Evolutionary conservation across 2,329 filamentous ascomycete genomes (phyloP).

Genomic region (Colletotrichum tropicicola): DNA sequence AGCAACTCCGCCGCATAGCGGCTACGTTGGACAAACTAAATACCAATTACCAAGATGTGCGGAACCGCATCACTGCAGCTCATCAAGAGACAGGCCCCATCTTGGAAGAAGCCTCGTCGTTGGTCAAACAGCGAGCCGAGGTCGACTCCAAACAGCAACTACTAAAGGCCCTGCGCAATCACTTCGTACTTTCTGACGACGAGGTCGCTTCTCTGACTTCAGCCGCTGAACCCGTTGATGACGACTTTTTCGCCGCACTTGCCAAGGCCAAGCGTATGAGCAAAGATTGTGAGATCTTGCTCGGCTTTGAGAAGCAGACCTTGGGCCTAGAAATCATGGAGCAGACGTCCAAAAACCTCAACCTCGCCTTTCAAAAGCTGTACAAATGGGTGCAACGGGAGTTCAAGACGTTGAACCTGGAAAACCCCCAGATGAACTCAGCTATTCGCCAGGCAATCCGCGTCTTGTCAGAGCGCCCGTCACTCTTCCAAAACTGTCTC

Average conservation of each 20-base stretch:
- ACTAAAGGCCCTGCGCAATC: slow-evolving; percentile 78
- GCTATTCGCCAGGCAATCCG: slow-evolving; percentile 85
- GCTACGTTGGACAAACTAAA: slow-evolving; percentile 82
- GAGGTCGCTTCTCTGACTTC: slow-evolving; percentile 81
- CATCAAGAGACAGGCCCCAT: slow-evolving; percentile 78
- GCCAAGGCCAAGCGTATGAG: slow-evolving; percentile 86
- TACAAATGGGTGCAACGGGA: slow-evolving; percentile 96
- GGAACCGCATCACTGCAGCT: slow-evolving; percentile 77
- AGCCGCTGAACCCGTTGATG: slow-evolving; percentile 83
- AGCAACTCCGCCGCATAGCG: slow-evolving; percentile 91
- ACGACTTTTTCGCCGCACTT: slow-evolving; percentile 82
- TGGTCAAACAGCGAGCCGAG: slow-evolving; percentile 77
- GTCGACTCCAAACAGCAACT: slow-evolving; percentile 84
- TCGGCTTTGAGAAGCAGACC: slow-evolving; percentile 90
- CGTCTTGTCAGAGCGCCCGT: slow-evolving; percentile 88
- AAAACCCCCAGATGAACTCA: slow-evolving; percentile 90
- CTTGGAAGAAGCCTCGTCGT: slow-evolving; percentile 77
- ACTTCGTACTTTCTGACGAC: slow-evolving; percentile 86
- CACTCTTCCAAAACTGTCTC: slow-evolving; percentile 91
- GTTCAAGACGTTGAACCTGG: slow-evolving; percentile 90
- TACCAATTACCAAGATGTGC: slow-evolving; percentile 82
- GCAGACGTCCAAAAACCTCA: slow-evolving; percentile 85
- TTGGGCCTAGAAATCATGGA: slow-evolving; percentile 92
- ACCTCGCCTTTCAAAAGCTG: slow-evolving; percentile 92
- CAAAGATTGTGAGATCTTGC: slow-evolving; percentile 85